These are phyloP conservation scores for Clonostachys rosea DNA, from an alignment of 2,329 filamentous ascomycete genomes.

Conservation along the genomic window DNA sequence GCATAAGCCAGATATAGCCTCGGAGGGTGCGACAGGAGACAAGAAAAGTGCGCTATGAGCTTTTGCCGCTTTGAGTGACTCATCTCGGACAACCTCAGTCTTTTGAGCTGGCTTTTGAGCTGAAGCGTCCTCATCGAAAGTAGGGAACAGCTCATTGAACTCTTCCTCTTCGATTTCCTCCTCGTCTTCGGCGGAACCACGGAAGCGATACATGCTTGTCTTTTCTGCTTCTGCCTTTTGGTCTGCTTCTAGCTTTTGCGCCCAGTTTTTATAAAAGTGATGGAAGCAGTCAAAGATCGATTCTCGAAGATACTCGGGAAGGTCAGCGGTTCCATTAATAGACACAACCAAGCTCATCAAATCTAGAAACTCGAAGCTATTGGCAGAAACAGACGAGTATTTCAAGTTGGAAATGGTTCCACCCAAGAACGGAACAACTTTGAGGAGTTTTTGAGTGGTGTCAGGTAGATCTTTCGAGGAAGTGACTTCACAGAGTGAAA, in stretches of 20 bases:
- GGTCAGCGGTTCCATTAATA: conserved; percentile 38
- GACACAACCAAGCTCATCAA: conserved; percentile 34
- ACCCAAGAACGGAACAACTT: conserved; percentile 52
- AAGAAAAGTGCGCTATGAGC: conserved; percentile 54
- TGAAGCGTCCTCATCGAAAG: conserved; percentile 48
- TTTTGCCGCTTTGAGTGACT: conserved; percentile 57
- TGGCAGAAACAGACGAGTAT: conserved; percentile 5
- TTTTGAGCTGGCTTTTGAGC: conserved; percentile 16
- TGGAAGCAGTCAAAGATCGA: conserved; percentile 64
- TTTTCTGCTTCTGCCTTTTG: conserved; percentile 70
- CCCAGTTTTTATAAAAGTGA: conserved; percentile 76
- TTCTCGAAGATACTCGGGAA: conserved; percentile 38
- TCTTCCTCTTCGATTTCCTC: conserved; percentile 72
- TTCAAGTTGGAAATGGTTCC: conserved; percentile 25
- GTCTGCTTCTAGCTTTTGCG: conserved; percentile 68
- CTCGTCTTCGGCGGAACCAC: conserved; percentile 70
- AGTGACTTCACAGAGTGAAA: conserved; percentile 52
- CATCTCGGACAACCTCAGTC: conserved; percentile 39
- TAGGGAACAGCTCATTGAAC: conserved; percentile 80
- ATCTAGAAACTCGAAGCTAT: conserved; percentile 43
- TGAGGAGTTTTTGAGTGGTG: conserved; percentile 29
- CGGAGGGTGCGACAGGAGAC: background rate
- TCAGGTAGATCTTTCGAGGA: conserved; percentile 35
- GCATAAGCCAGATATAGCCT: conserved; percentile 38
- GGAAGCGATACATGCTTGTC: conserved; percentile 77